Conservation (phyloP, 2,329 filamentous ascomycete species). For the Epichloe elymi region DNA sequence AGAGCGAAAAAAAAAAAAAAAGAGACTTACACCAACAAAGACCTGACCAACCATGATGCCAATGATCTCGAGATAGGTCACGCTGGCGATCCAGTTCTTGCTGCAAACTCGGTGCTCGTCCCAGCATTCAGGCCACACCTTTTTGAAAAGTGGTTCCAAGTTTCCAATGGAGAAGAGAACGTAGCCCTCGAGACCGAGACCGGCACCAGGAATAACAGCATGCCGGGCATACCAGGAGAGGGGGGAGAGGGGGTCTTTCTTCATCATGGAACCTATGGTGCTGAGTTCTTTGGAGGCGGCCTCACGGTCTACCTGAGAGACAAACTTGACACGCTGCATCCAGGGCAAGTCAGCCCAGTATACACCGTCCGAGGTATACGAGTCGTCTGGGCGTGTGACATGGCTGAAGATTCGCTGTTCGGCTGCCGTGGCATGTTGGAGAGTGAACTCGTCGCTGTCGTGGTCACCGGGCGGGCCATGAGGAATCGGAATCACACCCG, state of each 20-base stretch:
- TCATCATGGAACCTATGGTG: slow-evolving; percentile 65
- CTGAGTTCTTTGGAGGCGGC: slow-evolving; percentile 57
- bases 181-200: slow-evolving; percentile 86
- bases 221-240: slow-evolving; percentile 80
- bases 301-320: slow-evolving; percentile 55
- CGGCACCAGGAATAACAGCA: slow-evolving; percentile 83
- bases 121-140: slow-evolving; percentile 73
- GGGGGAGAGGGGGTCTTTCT: slow-evolving; percentile 71
- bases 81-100: slow-evolving; percentile 66
- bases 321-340: slow-evolving; percentile 58
- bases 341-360: slow-evolving; percentile 89
- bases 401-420: slow-evolving; percentile 57
- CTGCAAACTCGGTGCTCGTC: slow-evolving; percentile 51
- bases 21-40: slow-evolving; percentile 55
- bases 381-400: slow-evolving; percentile 78
- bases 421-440: slow-evolving; percentile 28
- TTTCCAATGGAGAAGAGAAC: slow-evolving; percentile 96
- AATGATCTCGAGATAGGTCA: slow-evolving; percentile 84
- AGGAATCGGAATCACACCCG: slow-evolving; percentile 42
- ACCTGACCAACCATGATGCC: slow-evolving; percentile 95
- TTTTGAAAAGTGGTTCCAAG: slow-evolving; percentile 66
- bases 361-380: slow-evolving; percentile 65
- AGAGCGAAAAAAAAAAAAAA: slow-evolving; percentile 7
- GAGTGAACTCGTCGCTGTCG: slow-evolving; percentile 34
- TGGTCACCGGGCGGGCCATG: slow-evolving; percentile 33